Evolutionary conservation across 768 basidiomycete genomes (phyloP), one percentile per base, ranked within the genome.

Genomic region (Suillus luteus): DNA sequence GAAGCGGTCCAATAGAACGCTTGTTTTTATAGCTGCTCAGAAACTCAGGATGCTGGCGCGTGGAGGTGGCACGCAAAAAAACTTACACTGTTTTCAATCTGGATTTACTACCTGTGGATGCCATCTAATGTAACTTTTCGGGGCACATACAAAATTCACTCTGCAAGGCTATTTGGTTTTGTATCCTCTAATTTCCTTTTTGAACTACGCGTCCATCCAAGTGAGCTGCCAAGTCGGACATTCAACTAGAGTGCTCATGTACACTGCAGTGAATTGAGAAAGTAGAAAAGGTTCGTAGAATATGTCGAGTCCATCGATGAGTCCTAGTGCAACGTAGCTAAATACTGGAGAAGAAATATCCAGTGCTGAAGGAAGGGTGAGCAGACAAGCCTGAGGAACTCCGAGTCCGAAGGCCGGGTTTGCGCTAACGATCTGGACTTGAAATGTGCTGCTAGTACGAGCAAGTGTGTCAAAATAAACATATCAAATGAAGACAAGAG

Each of bases 1-100:
- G 92, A 51, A 96, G 77, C 3, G 96, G 94, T 43, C 83, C 84
- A 60, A 95, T 88, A 14, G 85, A 81, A 60, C 89, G 83, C 22
- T 76, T 80, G 75, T 91, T 92, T 76, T 89, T 90, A 77, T 91
- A 95, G 37, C 93, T 95, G 62, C 40, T 58, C 40, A 31, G 3
- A 38, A 41, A 58, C 17, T 58, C 11, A 31, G 57, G 27, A 31
- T 11, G 10, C 6, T 41, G 3, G 27, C 17, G 41, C 41, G 17
- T 57, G 27, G 24, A 58, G 40, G 38, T 10, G 3, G 15, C 22
- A 58, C 17, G 11, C 24, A 10, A 58, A 17, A 3, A 1, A 41
- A 58, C 57, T 58, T 40, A 58, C 57, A 58, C 57, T 58, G 57
- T 58, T 41, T 58, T 58, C 57, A 58, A 41, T 31, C 27, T 58